Conservation (phyloP, 78 protist species). For the Dictyostelium brefeldianum region DNA sequence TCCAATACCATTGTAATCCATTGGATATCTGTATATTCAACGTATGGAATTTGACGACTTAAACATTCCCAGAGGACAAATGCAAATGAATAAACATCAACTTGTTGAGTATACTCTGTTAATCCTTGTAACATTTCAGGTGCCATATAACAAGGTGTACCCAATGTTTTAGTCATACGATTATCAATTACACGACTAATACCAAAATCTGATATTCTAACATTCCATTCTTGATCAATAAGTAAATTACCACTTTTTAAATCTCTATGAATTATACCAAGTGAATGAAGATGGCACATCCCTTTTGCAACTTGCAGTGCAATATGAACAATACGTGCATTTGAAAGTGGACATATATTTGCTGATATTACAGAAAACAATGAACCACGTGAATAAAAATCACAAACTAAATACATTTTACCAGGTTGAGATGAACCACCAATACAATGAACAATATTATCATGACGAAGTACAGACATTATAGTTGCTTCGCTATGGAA, state of each 20-base stretch:
- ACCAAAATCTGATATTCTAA: conserved; percentile 59
- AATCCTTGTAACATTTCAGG: conserved; percentile 36
- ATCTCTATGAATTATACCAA: conserved; percentile 81
- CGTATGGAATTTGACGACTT: conserved; percentile 45
- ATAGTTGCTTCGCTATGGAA: conserved; percentile 56
- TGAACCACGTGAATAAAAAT: conserved; percentile 36
- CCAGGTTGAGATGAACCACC: conserved; percentile 44
- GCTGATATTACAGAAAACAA: conserved; percentile 13
- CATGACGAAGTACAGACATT: conserved; percentile 26
- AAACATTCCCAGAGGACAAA: conserved; percentile 65
- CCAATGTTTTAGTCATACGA: conserved; percentile 63
- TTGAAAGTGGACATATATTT: conserved; percentile 48
- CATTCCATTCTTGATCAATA: conserved; percentile 71
- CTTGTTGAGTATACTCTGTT: conserved; percentile 48
- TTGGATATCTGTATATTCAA: conserved; percentile 21
- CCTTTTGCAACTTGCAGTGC: conserved; percentile 44
- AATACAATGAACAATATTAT: conserved; percentile 46
- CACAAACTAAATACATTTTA: conserved; percentile 42
- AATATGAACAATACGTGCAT: conserved; percentile 53
- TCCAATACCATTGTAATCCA: conserved; percentile 57
- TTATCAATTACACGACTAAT: conserved; percentile 17
- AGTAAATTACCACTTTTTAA: conserved; percentile 55
- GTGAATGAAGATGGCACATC: conserved; percentile 69
- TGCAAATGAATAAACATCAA: conserved; percentile 63
- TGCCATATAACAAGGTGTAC: conserved; percentile 71